Percentiles rank a stretch among this genome's conserved stretches.
These are phyloP conservation scores for Phaffia australis DNA, from an alignment of 768 basidiomycete species.

Conservation along the genomic window DNA sequence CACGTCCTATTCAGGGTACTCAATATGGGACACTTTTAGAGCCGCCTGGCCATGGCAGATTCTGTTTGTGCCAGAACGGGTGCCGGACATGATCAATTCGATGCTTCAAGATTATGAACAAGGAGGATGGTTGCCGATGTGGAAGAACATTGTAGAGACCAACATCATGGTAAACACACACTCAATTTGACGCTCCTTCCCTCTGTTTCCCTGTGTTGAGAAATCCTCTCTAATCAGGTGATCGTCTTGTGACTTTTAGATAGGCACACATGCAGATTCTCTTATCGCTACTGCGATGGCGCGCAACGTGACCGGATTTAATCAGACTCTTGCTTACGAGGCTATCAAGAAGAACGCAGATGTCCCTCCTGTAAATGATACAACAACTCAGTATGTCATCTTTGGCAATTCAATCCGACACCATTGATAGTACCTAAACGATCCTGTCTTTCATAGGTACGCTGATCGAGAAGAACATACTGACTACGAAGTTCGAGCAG, in stretches of 20 bases:
- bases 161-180: slow-evolving; percentile 16
- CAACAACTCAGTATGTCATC: slow-evolving; percentile 14
- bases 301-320: slow-evolving; percentile 56
- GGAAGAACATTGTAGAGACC: slow-evolving; percentile 69
- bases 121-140: slow-evolving; percentile 81
- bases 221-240: neutral
- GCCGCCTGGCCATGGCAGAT: slow-evolving; percentile 72
- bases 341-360: slow-evolving; percentile 66
- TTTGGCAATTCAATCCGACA: no score
- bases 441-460: slow-evolving; percentile 43
- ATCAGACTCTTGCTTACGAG: slow-evolving; percentile 55
- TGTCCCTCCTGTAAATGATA: slow-evolving; percentile 37
- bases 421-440: neutral
- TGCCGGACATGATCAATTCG: slow-evolving; percentile 62
- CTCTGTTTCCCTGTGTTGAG: neutral
- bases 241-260: slow-evolving; percentile 26
- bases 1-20: slow-evolving; percentile 63
- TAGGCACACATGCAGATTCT: slow-evolving; percentile 69
- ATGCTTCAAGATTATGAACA: slow-evolving; percentile 66
- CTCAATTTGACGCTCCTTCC: neutral
- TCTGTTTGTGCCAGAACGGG: slow-evolving; percentile 62
- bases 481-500: slow-evolving; percentile 64
- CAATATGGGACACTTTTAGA: slow-evolving; percentile 58
- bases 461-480: slow-evolving; percentile 55
- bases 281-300: slow-evolving; percentile 60